Percentiles rank a stretch among this genome's conserved stretches.
phyloP scores from a whole-genome alignment of 2,329 filamentous ascomycete species.

The Fusarium dlaminii region DNA sequence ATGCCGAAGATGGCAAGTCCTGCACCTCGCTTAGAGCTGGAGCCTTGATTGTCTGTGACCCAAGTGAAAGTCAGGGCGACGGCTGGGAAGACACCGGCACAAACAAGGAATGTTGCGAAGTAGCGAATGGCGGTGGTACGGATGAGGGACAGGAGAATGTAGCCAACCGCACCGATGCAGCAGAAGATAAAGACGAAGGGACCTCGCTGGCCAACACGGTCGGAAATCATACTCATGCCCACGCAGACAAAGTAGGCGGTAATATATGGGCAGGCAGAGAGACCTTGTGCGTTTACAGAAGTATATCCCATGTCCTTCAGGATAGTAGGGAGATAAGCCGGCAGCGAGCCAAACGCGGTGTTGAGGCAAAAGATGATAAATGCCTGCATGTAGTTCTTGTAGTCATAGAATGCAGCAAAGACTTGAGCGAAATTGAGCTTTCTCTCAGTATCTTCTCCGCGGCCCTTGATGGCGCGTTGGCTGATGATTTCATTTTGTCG shows the following conservation, averaged over 20 bases:
- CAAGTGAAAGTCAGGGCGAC: conserved; percentile 77
- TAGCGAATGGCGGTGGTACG: conserved; percentile 65
- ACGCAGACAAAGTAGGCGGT: neutral
- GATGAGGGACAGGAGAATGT: neutral
- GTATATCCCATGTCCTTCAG: neutral
- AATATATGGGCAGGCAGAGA: neutral
- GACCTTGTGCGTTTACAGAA: neutral
- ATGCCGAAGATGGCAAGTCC: conserved; percentile 59
- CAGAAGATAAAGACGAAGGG: neutral
- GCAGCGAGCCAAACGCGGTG: conserved; percentile 52
- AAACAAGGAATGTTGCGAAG: conserved; percentile 57
- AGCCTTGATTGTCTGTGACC: conserved; percentile 76
- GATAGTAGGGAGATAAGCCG: conserved; percentile 63
- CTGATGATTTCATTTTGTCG: conserved; percentile 43
- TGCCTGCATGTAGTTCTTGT: conserved; percentile 60
- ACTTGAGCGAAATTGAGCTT: conserved; percentile 48
- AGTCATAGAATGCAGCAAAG: conserved; percentile 55
- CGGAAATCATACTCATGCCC: neutral
- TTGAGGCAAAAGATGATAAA: conserved; percentile 55
- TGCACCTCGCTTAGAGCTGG: conserved; percentile 70
- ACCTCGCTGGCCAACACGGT: neutral
- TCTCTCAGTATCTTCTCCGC: neutral
- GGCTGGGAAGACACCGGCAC: conserved; percentile 65
- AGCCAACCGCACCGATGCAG: neutral
- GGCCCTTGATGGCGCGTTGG: neutral